Percentiles rank a stretch among this genome's conserved stretches.
These are phyloP conservation scores for Urochloa ruziziensis DNA, from an alignment of 176 grass and related monocot species.

Conservation along the genomic window DNA sequence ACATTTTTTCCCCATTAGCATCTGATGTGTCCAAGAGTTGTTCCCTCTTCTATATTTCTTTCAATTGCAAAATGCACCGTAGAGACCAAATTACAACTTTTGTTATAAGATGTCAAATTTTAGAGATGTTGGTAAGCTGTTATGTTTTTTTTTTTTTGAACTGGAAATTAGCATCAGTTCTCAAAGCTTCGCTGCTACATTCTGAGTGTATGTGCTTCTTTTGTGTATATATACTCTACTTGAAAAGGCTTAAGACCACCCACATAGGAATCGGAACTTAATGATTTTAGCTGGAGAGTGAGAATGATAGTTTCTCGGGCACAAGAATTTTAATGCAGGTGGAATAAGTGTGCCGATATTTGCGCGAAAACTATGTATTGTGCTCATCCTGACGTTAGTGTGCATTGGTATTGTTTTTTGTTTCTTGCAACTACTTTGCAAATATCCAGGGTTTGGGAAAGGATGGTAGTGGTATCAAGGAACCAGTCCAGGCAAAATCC, in stretches of 20 bases:
- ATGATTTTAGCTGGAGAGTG: background rate
- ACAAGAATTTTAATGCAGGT: background rate
- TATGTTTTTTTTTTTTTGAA: background rate
- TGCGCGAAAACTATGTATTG: background rate
- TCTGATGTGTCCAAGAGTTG: background rate
- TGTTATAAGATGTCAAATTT: background rate
- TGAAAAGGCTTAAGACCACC: background rate
- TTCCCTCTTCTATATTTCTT: background rate
- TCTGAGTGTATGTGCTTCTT: background rate
- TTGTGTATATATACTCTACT: background rate
- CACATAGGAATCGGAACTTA: background rate
- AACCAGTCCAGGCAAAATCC: constrained; percentile 92
- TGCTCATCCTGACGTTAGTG: constrained; percentile 35
- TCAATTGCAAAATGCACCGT: background rate
- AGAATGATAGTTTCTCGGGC: background rate
- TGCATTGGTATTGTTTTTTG: constrained; percentile 39
- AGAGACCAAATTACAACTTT: background rate
- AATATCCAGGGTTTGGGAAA: constrained; percentile 84
- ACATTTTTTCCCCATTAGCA: background rate
- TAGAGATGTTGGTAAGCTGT: background rate
- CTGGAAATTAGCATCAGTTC: background rate
- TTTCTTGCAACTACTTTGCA: constrained; percentile 48
- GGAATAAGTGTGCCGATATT: constrained; percentile 7
- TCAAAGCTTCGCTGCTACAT: background rate
- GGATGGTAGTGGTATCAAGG: constrained; percentile 92